Evolutionary conservation across 2,329 filamentous ascomycete genomes (phyloP).

Genomic region (Endoconidiophora laricicola): DNA sequence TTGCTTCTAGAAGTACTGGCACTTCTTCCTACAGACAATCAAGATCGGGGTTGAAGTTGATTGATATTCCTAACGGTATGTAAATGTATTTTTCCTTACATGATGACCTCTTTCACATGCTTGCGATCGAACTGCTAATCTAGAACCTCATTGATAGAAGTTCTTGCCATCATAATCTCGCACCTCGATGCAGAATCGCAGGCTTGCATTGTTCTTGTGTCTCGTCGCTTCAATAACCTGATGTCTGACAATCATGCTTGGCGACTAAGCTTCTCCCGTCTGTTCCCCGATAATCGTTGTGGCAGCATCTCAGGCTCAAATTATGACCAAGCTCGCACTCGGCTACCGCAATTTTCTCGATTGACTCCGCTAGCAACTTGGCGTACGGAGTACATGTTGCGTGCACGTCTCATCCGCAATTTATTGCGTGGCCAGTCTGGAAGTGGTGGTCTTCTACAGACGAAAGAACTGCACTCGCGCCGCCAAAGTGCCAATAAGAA

Average conservation of each 20-base stretch:
- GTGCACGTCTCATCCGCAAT: conserved; percentile 69
- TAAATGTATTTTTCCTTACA: too few species aligned
- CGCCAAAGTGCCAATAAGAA: conserved; percentile 41
- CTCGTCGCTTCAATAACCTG: conserved; percentile 68
- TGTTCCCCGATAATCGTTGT: conserved; percentile 49
- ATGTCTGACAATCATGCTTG: conserved; percentile 87
- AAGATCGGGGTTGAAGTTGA: too few species aligned
- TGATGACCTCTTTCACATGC: too few species aligned
- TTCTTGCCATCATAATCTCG: conserved; percentile 79
- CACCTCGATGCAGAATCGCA: conserved; percentile 77
- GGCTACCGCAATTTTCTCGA: conserved; percentile 65
- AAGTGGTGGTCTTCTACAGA: conserved; percentile 4
- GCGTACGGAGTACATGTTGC: conserved; percentile 86
- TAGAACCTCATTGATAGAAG: conserved; percentile 33
- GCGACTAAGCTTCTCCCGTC: conserved; percentile 81
- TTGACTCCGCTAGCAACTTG: conserved; percentile 77
- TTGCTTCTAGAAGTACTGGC: too few species aligned
- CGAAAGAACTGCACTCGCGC: conserved; percentile 18
- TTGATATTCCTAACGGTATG: too few species aligned
- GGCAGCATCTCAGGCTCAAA: conserved; percentile 29
- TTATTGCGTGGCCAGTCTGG: conserved; percentile 66
- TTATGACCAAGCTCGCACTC: conserved; percentile 42
- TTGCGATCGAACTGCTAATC: not conserved
- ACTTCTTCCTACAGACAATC: too few species aligned
- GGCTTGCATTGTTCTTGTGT: conserved; percentile 68